A percentile compares a stretch with the other conserved stretches of the same genome.
Conservation (phyloP, 768 basidiomycete genomes). For the Boletellus ananas region DNA sequence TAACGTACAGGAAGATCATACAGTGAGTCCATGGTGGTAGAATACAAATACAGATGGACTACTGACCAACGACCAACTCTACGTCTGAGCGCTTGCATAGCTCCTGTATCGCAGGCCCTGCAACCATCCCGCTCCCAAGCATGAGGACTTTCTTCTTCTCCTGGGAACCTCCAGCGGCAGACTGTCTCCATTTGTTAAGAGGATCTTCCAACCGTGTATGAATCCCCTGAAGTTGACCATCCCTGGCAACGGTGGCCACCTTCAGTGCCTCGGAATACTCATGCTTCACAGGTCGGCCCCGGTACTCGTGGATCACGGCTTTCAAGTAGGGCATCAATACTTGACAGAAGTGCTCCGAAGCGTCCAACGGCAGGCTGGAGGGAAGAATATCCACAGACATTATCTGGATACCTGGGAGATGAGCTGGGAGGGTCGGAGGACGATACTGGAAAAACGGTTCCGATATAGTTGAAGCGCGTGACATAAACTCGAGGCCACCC, state of each 20-base stretch:
- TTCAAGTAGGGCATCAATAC: conserved; percentile 67
- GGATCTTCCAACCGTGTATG: conserved; percentile 58
- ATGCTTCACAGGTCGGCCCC: conserved; percentile 24
- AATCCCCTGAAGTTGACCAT: conserved; percentile 49
- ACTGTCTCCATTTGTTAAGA: conserved; percentile 43
- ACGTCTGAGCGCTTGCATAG: conserved; percentile 61
- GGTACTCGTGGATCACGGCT: conserved; percentile 46
- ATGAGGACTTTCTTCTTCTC: conserved; percentile 68
- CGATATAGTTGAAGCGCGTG: conserved; percentile 71
- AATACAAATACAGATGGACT: conserved; percentile 5
- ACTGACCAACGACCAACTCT: conserved; percentile 73
- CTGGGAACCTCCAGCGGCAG: conserved; percentile 2
- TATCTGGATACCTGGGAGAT: conserved; percentile 62
- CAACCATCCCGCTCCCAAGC: conserved; percentile 95
- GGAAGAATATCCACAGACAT: conserved; percentile 94
- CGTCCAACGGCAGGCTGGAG: conserved; percentile 76
- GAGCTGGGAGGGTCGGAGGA: conserved; percentile 37
- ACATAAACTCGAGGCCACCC: conserved; percentile 85
- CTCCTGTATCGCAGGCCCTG: conserved; percentile 79
- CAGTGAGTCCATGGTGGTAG: conserved; percentile 13
- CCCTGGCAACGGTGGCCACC: conserved; percentile 66
- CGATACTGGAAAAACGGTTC: conserved; percentile 62
- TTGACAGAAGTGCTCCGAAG: conserved; percentile 71
- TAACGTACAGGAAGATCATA: conserved; percentile 7
- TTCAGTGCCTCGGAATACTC: conserved; percentile 44